phyloP scores from a whole-genome alignment of 345 rosid genomes.

The Camelina neglecta region DNA sequence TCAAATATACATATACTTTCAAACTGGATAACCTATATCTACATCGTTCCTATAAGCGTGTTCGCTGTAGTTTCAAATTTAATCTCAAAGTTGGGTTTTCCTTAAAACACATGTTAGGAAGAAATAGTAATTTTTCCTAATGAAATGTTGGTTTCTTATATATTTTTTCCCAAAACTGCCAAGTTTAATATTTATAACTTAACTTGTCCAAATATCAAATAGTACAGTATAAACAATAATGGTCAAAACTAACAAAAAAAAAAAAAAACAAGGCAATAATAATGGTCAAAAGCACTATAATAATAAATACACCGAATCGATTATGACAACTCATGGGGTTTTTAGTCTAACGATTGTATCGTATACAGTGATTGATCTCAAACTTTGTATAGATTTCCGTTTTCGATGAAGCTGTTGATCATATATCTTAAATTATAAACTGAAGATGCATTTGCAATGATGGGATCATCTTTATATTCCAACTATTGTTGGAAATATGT shows the following conservation, averaged over 20 bases:
- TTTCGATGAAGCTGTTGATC: slow-evolving; percentile 17
- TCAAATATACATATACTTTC: no score
- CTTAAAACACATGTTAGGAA: background rate
- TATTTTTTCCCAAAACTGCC: background rate
- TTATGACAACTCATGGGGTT: background rate
- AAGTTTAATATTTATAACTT: background rate
- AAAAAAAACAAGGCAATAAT: background rate
- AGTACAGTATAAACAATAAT: background rate
- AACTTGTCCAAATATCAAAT: background rate
- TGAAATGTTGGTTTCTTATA: no score
- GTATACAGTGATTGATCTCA: slow-evolving; percentile 4
- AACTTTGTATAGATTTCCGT: slow-evolving; percentile 4
- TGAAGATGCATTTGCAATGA: slow-evolving; percentile 26
- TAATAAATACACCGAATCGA: slow-evolving; percentile 4
- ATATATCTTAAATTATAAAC: slow-evolving; percentile 10
- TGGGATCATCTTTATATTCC: slow-evolving; percentile 33
- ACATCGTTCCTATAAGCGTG: background rate
- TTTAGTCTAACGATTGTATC: slow-evolving; percentile 5
- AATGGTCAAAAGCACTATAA: slow-evolving; percentile 10
- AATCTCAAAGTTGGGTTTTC: background rate
- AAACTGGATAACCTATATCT: no score
- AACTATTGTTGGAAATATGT: slow-evolving; percentile 40
- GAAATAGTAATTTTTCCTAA: background rate
- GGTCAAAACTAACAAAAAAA: background rate
- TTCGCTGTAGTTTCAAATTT: background rate